These are phyloP conservation scores for Parachaetomium inaequale DNA, from an alignment of 495 filamentous ascomycete genomes.

Conservation along the genomic window DNA sequence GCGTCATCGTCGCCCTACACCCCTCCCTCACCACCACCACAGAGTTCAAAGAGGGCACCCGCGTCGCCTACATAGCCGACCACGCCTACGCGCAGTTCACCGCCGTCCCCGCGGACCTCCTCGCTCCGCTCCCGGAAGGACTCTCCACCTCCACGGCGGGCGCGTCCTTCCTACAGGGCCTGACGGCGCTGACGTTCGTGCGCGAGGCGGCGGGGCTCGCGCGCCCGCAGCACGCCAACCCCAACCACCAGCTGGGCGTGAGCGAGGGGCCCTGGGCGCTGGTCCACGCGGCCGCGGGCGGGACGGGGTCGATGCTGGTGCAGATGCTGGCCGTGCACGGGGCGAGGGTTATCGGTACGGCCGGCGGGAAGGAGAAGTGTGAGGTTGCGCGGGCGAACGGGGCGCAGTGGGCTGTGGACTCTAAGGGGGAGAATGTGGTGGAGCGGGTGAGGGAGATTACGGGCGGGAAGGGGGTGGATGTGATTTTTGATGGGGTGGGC, in stretches of 20 bases:
- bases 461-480: conserved; percentile 63
- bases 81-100: conserved; percentile 73
- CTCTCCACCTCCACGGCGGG: conserved; percentile 61
- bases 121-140: conserved; percentile 60
- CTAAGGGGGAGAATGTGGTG: conserved; percentile 62
- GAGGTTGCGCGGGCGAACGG: conserved; percentile 63
- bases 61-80: conserved; percentile 61
- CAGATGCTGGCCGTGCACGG: conserved; percentile 72
- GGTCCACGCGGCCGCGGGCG: conserved; percentile 87
- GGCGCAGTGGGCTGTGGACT: conserved; percentile 71
- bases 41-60: conserved; percentile 53
- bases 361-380: conserved; percentile 68
- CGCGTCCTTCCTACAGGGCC: conserved; percentile 71
- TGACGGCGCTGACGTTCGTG: conserved; percentile 80
- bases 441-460: conserved; percentile 67
- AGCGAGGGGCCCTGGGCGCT: conserved; percentile 71
- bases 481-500: conserved; percentile 88
- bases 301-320: conserved; percentile 73
- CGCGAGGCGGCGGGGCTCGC: conserved; percentile 69
- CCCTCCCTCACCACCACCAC: conserved; percentile 29
- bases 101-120: conserved; percentile 52
- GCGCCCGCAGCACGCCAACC: conserved; percentile 25
- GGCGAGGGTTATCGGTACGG: conserved; percentile 80
- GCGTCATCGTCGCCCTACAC: conserved; percentile 40
- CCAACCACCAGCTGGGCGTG: conserved; percentile 23